Evolutionary conservation across 2,329 filamentous ascomycete genomes (phyloP).

Genomic region (Septoria linicola): DNA sequence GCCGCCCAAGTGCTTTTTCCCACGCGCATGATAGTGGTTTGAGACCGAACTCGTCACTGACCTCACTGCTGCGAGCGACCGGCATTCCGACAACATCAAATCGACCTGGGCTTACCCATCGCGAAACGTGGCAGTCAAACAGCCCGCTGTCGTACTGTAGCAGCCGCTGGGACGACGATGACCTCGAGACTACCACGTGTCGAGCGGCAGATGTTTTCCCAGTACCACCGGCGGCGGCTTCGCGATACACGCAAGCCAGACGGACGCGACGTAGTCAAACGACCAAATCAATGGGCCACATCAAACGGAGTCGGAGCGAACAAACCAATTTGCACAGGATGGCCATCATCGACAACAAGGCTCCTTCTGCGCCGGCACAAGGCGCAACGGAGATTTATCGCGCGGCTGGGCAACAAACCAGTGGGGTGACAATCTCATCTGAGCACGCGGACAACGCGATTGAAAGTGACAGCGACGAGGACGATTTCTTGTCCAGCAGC

Average conservation of each 20-base stretch:
- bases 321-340: slow-evolving; percentile 2
- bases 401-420: neutral
- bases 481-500: slow-evolving; percentile 1
- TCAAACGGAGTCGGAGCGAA: slow-evolving; percentile 9
- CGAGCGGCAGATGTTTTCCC: neutral
- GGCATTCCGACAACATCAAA: neutral
- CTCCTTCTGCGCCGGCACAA: neutral
- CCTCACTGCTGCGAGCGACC: slow-evolving; percentile 15
- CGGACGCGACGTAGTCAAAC: neutral
- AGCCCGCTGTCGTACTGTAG: neutral
- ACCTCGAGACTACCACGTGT: slow-evolving; percentile 10
- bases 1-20: slow-evolving; percentile 6
- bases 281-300: neutral
- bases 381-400: neutral
- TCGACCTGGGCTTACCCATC: neutral
- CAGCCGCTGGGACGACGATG: slow-evolving; percentile 17
- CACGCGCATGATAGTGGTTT: neutral
- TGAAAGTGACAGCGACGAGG: slow-evolving; percentile 26
- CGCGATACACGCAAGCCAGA: neutral
- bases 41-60: slow-evolving; percentile 8
- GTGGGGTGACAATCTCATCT: slow-evolving; percentile 1
- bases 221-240: neutral
- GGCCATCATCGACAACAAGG: neutral
- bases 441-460: slow-evolving; percentile 22
- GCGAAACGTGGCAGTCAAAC: slow-evolving; percentile 8